These are phyloP conservation scores for Brassica napus DNA, from an alignment of 345 rosid genomes.

Conservation along the genomic window Da-Ae NC_063445.1:2783501-2784000, in stretches of 20 bases:
- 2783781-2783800: conserved; percentile 93
- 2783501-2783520: conserved; percentile 76
- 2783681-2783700: conserved; percentile 98
- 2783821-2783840: conserved; percentile 81
- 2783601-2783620: conserved; percentile 88
- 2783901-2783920: conserved; percentile 99
- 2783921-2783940: conserved; percentile 68
- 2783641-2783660: conserved; percentile 95
- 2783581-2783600: conserved; percentile 94
- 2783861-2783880: conserved; percentile 98
- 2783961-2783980: neutral
- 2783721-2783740: conserved; percentile 98
- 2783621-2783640: conserved; percentile 93
- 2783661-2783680: conserved; percentile 96
- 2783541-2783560: conserved; percentile 97
- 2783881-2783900: conserved; percentile 92
- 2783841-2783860: conserved; percentile 98
- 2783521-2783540: conserved; percentile 75
- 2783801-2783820: conserved; percentile 99
- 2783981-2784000: neutral
- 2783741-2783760: conserved; percentile 89
- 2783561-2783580: conserved; percentile 80
- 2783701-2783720: conserved; percentile 97
- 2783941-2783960: neutral
- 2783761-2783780: conserved; percentile 89